These are phyloP conservation scores for Raphidocelis subcapitata DNA, from an alignment of 139 green algal genomes.

Conservation along the genomic window DNA sequence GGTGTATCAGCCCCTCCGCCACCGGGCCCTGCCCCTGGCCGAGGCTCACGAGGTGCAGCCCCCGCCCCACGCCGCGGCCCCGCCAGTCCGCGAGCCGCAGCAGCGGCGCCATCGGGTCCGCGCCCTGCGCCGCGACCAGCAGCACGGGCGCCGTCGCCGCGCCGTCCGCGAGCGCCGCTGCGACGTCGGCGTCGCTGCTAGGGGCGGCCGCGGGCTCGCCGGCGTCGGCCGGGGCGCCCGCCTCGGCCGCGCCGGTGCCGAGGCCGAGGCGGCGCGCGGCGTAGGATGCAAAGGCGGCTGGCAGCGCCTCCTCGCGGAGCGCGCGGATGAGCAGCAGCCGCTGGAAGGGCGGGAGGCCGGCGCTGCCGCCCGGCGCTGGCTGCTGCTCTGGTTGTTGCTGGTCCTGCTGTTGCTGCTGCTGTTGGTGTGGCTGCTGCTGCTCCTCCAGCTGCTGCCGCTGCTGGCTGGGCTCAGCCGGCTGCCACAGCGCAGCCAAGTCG, in stretches of 20 bases:
- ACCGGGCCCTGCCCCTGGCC: constrained; percentile 84
- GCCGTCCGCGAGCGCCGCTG: constrained; percentile 75
- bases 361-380: not conserved
- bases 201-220: not conserved
- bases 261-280: not conserved
- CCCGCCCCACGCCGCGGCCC: constrained; percentile 28
- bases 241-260: too few species aligned
- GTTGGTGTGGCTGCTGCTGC: constrained; percentile 9
- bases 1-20: constrained; percentile 63
- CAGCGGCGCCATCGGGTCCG: constrained; percentile 72
- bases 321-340: constrained; percentile 47
- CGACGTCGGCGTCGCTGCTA: not conserved
- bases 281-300: not conserved
- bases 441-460: not conserved
- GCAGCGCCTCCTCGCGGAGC: constrained; percentile 38
- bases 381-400: not conserved
- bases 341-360: constrained; percentile 20
- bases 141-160: constrained; percentile 66
- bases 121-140: constrained; percentile 72
- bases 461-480: too few species aligned
- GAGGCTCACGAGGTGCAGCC: constrained; percentile 64
- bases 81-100: constrained; percentile 55
- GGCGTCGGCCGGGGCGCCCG: too few species aligned
- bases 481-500: too few species aligned
- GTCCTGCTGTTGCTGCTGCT: not conserved